A percentile compares a stretch with the other conserved stretches of the same genome.
Evolutionary conservation across 2,329 filamentous ascomycete genomes (phyloP).

Genomic region (Monilinia laxa): DNA sequence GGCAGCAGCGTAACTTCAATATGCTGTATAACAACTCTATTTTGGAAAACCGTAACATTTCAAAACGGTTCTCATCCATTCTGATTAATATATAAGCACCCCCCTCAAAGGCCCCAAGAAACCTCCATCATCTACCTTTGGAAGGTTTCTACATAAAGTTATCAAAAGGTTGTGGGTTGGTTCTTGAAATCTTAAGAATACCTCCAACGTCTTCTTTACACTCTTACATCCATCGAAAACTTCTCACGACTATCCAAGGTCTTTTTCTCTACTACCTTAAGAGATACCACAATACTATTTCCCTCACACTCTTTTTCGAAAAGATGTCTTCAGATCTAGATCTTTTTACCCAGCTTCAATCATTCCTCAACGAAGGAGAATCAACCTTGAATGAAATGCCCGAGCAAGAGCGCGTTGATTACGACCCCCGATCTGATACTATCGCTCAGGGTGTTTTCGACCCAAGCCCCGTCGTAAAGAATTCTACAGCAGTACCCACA

Average conservation of each 20-base stretch:
- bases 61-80: too few relatives aligned
- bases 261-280: background rate
- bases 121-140: background rate
- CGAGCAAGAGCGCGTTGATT: too few relatives aligned
- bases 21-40: too few relatives aligned
- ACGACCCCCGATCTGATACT: too few relatives aligned
- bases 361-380: too few relatives aligned
- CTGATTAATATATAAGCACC: background rate
- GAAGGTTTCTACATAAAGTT: background rate
- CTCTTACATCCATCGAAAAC: background rate
- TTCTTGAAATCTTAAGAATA: too few relatives aligned
- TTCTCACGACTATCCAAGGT: background rate
- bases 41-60: background rate
- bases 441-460: background rate
- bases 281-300: background rate
- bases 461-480: background rate
- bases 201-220: background rate
- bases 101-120: background rate
- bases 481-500: background rate
- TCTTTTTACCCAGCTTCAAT: too few relatives aligned
- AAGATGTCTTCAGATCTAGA: too few relatives aligned
- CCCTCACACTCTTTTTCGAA: too few relatives aligned
- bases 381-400: too few relatives aligned
- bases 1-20: too few relatives aligned
- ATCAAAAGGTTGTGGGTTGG: too few relatives aligned